Evolutionary conservation across 495 filamentous ascomycete species (phyloP).

Genomic region (Aspergillus asperescens): DNA sequence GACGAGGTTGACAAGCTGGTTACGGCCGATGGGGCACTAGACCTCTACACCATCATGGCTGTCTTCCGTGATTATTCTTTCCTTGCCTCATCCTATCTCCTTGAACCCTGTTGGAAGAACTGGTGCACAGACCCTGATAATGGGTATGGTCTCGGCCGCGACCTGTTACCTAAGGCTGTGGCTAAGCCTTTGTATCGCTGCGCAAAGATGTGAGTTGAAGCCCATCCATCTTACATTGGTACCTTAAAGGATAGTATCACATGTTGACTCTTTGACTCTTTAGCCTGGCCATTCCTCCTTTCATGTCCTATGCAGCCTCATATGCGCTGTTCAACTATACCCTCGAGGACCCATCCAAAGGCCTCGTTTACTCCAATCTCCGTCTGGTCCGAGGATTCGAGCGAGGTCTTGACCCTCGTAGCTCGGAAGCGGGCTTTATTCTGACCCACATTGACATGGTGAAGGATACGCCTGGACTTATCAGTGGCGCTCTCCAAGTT

Average conservation of each 20-base stretch:
- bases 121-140: conserved; percentile 57
- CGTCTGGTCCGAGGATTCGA: conserved; percentile 86
- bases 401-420: conserved; percentile 72
- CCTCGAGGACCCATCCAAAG: conserved; percentile 57
- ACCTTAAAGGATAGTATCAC: not conserved
- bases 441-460: conserved; percentile 83
- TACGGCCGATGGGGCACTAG: conserved; percentile 40
- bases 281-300: conserved; percentile 55
- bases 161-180: conserved; percentile 62
- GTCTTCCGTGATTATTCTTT: conserved; percentile 88
- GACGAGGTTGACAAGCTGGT: conserved; percentile 61
- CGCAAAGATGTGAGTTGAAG: conserved; percentile 65
- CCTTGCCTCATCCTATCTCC: conserved; percentile 76
- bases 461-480: conserved; percentile 63
- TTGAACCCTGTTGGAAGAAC: conserved; percentile 86
- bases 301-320: conserved; percentile 91
- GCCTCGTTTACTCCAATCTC: conserved; percentile 67
- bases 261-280: conserved; percentile 7
- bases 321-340: conserved; percentile 90
- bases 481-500: conserved; percentile 60
- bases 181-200: conserved; percentile 70
- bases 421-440: conserved; percentile 90
- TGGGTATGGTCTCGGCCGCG: conserved; percentile 68
- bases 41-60: conserved; percentile 73
- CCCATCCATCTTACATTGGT: not conserved